Base-by-base conservation (phyloP, 2,329 filamentous ascomycete genomes). In the Botrytis galanthina region DNA sequence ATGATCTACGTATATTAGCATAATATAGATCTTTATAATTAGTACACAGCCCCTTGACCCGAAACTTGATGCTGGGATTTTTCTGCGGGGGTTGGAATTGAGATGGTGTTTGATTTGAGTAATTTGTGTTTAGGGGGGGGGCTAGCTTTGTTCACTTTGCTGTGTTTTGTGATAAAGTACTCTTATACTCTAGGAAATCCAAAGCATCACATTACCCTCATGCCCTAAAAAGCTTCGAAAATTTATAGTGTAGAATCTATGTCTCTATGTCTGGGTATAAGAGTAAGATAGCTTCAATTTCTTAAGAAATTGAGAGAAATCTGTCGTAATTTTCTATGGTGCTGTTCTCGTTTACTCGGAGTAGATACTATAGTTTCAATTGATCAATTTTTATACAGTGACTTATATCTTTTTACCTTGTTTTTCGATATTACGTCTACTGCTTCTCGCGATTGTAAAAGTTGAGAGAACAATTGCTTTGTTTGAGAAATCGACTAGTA, bases 311-410 rank as follows among this genome's bases (percentile, higher is more conserved):
- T 18, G 6, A 32, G 51, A 29, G n/a, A 4, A 4, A 16, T 8
- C 29, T 7, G 0, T 5, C 26, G n/a, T 9, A 3, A 8, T 48
- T 18, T 57, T 57, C 7, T 18, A 18, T 32, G 29, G 5, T 57
- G 16, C n/a, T 32, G 1, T 29, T 18, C n/a, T 18, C 3, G 1
- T 18, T 57, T 1, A 1, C n/a, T 7, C 12, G 12, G 12, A 54
- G 4, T 35, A 35, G 35, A 35, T 35, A 16, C 3, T 18, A 29
- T 14, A 29, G 16, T 29, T 8, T 57, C 3, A 32, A 29, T 18
- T 18, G 14, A 18, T 57, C 3, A 57, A 4, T 29, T 16, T 4
- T 6, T 29, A 29, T 29, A 29, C 18, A 29, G n/a, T 18, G 3
- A 57, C 2, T n/a, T 7, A 18, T 16, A 3, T n/a, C 48, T 29